Evolutionary conservation across 2,329 filamentous ascomycete species (phyloP).

Genomic region (Colletotrichum sp.): DNA sequence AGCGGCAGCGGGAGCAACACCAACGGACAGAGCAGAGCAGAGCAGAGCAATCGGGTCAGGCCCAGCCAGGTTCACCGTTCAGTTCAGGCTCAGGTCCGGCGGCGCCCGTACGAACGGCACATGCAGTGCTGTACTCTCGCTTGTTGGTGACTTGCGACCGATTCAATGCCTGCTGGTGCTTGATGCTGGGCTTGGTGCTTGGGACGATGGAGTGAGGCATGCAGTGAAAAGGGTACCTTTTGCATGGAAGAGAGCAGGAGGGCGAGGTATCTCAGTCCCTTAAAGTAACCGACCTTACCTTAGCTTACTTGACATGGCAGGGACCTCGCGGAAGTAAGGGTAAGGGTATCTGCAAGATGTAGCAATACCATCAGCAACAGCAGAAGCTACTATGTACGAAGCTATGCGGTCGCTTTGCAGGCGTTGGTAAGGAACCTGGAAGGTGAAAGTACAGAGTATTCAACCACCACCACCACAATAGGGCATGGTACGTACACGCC

Average conservation of each 20-base stretch:
- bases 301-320: background rate
- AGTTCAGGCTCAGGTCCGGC: conserved; percentile 1
- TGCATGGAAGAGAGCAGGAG: background rate
- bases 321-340: background rate
- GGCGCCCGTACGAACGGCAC: conserved; percentile 9
- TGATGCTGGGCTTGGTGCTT: background rate
- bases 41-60: background rate
- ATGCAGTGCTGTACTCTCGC: conserved; percentile 4
- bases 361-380: background rate
- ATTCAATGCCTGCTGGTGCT: background rate
- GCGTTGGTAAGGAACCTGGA: background rate
- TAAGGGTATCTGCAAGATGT: background rate
- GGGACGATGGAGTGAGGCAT: background rate
- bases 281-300: background rate
- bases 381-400: background rate
- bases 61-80: background rate
- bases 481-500: conserved; percentile 1
- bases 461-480: background rate
- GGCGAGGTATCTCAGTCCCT: background rate
- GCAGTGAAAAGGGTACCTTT: background rate
- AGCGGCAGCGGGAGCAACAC: background rate
- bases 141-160: background rate
- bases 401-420: background rate
- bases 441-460: background rate
- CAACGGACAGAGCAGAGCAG: background rate